A percentile compares a stretch with the other conserved stretches of the same genome.
Evolutionary conservation across 192 early-diverging fungal species (phyloP).

Genomic region (Phycomyces blakesleeanus): DNA sequence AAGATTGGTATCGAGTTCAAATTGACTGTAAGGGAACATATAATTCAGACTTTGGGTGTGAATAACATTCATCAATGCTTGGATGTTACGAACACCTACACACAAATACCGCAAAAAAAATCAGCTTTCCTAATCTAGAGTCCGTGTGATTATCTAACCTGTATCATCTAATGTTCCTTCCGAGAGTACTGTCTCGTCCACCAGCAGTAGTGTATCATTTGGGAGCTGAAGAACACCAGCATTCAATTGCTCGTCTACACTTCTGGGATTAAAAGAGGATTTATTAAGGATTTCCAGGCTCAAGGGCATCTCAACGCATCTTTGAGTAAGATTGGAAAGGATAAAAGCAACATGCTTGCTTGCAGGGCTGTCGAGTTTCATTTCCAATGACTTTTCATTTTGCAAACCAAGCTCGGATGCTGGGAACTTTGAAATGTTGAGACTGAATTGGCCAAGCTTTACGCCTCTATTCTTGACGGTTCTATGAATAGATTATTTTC

Average conservation of each 20-base stretch:
- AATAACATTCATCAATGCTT: constrained; percentile 58
- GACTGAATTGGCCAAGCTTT: constrained; percentile 64
- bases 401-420: background rate
- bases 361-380: constrained; percentile 22
- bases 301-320: constrained; percentile 58
- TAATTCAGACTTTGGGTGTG: constrained; percentile 61
- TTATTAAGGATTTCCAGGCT: constrained; percentile 59
- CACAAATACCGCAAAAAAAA: no score
- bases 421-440: constrained; percentile 61
- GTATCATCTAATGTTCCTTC: constrained; percentile 65
- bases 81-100: constrained; percentile 64
- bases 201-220: constrained; percentile 51
- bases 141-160: constrained; percentile 29
- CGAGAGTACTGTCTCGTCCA: constrained; percentile 69
- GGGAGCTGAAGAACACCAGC: constrained; percentile 66
- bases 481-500: constrained; percentile 26
- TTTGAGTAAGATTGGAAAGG: constrained; percentile 49
- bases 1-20: constrained; percentile 67
- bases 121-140: background rate
- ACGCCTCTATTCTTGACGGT: constrained; percentile 39
- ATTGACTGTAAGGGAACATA: constrained; percentile 65
- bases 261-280: constrained; percentile 51
- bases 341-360: constrained; percentile 35
- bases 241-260: constrained; percentile 49
- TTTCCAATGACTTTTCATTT: background rate